These are phyloP conservation scores for Candida sp. DNA, from an alignment of 1,139 yeast genomes.

Conservation along the genomic window DNA sequence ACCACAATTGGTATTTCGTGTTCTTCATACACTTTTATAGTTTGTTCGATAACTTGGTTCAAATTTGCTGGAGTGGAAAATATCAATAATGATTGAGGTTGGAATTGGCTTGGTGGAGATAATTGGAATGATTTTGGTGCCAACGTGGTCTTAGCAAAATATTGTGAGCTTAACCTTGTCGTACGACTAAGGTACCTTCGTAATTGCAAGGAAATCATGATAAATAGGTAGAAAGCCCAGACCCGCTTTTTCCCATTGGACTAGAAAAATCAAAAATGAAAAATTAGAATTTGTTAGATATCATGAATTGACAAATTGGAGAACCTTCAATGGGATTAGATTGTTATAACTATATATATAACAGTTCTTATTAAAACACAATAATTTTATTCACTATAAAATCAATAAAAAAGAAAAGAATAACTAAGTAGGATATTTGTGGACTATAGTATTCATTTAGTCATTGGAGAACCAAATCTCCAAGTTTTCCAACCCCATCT, in stretches of 20 bases:
- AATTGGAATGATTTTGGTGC: conserved; percentile 12
- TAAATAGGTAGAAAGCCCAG: neutral
- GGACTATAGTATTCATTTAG: neutral
- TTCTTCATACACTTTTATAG: conserved; percentile 25
- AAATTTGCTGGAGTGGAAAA: conserved; percentile 45
- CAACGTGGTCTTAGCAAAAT: conserved; percentile 15
- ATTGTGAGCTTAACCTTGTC: neutral
- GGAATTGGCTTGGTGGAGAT: conserved; percentile 12
- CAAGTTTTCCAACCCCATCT: conserved; percentile 2
- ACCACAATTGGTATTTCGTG: conserved; percentile 39
- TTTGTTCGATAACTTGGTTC: conserved; percentile 26
- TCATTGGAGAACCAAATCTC: conserved; percentile 1
- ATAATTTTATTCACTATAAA: no score
- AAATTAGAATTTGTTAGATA: no score
- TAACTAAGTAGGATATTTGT: no score
- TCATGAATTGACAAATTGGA: no score
- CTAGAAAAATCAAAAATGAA: no score
- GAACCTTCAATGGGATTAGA: no score
- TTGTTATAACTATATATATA: no score
- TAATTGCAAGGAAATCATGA: conserved; percentile 4
- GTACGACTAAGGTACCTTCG: conserved; percentile 2
- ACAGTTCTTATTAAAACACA: no score
- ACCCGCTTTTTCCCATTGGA: no score
- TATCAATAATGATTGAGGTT: conserved; percentile 24
- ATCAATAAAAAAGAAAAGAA: no score